Percentiles rank a stretch among this genome's conserved stretches.
Evolutionary conservation across 2,329 filamentous ascomycete genomes (phyloP).

Genomic region (Colletotrichum plurivorum): DNA sequence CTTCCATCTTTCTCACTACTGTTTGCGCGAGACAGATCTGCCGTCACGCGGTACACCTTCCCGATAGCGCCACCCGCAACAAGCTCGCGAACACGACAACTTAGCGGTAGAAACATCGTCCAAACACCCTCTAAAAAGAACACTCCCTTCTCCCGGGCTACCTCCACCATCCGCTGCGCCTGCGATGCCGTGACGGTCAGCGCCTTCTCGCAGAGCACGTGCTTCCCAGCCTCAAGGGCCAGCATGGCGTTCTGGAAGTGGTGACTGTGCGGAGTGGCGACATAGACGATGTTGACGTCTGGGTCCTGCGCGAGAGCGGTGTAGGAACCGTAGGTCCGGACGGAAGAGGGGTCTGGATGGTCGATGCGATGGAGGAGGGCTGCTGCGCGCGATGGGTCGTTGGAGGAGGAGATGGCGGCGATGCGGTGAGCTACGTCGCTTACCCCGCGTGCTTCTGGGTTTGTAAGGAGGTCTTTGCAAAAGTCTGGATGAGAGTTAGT

Average conservation of each 20-base stretch:
- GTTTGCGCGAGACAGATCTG: constrained; percentile 73
- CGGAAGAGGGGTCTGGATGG: constrained; percentile 75
- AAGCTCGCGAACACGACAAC: constrained; percentile 79
- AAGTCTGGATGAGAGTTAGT: constrained; percentile 63
- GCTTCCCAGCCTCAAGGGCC: constrained; percentile 84
- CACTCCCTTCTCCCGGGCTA: constrained; percentile 78
- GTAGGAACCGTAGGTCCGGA: constrained; percentile 85
- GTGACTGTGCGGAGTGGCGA: constrained; percentile 92
- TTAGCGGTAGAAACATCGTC: constrained; percentile 90
- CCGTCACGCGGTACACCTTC: constrained; percentile 70
- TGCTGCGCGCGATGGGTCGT: constrained; percentile 83
- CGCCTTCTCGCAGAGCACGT: constrained; percentile 92
- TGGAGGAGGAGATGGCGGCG: constrained; percentile 81
- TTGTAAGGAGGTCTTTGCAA: constrained; percentile 82
- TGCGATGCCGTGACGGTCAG: constrained; percentile 88
- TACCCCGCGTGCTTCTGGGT: constrained; percentile 78
- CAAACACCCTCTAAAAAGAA: constrained; percentile 91
- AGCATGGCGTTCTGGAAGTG: constrained; percentile 93
- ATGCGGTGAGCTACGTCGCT: constrained; percentile 81
- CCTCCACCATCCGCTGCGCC: constrained; percentile 78
- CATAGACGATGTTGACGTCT: constrained; percentile 87
- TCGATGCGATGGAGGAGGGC: constrained; percentile 83
- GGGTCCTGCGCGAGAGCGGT: constrained; percentile 83
- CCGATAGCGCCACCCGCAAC: constrained; percentile 69
- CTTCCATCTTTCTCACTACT: constrained; percentile 72